Base-by-base conservation (phyloP, 2,329 filamentous ascomycete genomes). In the Fusarium pseudograminearum region DNA sequence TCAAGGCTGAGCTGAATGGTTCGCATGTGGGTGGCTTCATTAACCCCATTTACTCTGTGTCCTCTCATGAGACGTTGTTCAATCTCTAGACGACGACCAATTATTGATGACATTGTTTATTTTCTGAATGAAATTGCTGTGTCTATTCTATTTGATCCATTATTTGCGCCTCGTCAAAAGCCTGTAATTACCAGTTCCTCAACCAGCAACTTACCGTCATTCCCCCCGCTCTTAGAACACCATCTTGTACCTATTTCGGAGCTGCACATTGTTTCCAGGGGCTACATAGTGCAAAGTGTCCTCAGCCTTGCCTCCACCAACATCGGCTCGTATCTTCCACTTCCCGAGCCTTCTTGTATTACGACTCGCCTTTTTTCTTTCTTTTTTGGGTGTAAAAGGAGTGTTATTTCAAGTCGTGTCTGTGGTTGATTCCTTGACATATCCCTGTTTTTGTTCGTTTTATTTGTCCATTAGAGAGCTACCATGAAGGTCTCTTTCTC, bases 401-500 rank as follows among this genome's bases (percentile, higher is more conserved):
- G 57, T 53, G 38, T 36, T 61, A 33, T 45, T 48, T 41, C 54
- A 46, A 42, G 60, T 57, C 50, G 45, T 38, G 51, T 57, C 38
- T 41, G 41, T 38, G 46, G 42, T 56, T 60, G 57, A 46, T 57
- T 51, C 52, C 50, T 65, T 54, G 42, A 45, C 53, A 42, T 52
- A 44, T 51, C 59, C 41, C 57, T 60, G 59, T 34, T 61, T 57
- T 62, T 59, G 36, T 48, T 67, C 50, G 45, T 47, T 48, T 45
- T 44, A 22, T 67, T 63, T 48, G 33, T 56, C 38, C 46, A 40
- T 30, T 50, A 45, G 52, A 70, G 33, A 70, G 36, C 54, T 64
- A 80, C 72, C 60, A 87, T 86, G 85, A 84, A 83, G 78, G 74
- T 79, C 66, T 70, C 78, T 38, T 70, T 80, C 57, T 73, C 80